Conservation (phyloP, 129 eudicot genomes). For the Silybum marianum region DNA sequence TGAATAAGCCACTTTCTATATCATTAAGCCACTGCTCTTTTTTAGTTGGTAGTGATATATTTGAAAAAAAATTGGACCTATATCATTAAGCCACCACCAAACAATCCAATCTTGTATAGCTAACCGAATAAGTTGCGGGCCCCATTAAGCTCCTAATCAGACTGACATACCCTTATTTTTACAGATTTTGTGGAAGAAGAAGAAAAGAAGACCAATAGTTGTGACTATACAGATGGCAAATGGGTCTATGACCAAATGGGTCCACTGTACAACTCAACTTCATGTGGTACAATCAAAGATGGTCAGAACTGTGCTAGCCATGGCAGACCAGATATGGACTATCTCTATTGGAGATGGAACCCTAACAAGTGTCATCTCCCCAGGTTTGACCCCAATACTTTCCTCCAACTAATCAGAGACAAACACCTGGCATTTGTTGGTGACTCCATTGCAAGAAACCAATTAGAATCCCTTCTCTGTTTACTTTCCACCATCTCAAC, state of each 20-base stretch:
- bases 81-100: no score
- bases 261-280: conserved; percentile 77
- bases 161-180: neutral
- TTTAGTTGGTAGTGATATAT: no score
- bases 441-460: conserved; percentile 94
- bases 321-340: conserved; percentile 83
- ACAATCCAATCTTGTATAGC: no score
- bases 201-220: conserved; percentile 27
- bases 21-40: no score
- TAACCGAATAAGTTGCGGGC: no score
- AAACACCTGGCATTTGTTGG: conserved; percentile 93
- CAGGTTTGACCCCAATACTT: conserved; percentile 69
- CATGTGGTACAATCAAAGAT: conserved; percentile 71
- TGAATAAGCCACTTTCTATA: no score
- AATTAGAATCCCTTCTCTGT: conserved; percentile 84
- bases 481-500: conserved; percentile 56
- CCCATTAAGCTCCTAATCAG: no score
- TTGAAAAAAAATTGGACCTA: no score
- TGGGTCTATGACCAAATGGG: conserved; percentile 68
- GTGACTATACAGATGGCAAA: conserved; percentile 83
- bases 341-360: conserved; percentile 80
- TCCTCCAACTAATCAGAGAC: conserved; percentile 54
- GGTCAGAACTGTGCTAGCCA: conserved; percentile 76
- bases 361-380: conserved; percentile 74
- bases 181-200: conserved; percentile 48